Evolutionary conservation across 352 stramenopile species (phyloP), one percentile per base, ranked within the genome.

Genomic region (Blastocystis sp.): DNA sequence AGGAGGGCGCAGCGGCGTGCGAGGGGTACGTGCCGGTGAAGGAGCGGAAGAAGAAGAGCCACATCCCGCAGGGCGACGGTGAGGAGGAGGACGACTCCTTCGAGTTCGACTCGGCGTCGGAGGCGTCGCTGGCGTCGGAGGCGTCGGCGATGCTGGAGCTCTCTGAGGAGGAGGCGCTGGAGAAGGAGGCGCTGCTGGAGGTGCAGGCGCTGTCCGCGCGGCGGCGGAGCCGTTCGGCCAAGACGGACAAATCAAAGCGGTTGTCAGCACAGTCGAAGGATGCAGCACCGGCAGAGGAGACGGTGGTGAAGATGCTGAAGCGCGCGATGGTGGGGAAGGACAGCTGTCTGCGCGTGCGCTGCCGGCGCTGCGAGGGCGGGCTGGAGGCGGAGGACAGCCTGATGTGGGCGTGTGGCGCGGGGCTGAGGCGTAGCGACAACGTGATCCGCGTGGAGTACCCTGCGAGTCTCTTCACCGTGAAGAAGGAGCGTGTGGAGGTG

Each of bases 341-440:
- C 7, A 84, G 52, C 17, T n/a, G 38, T 2, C 54, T 84, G 48
- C n/a, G 74, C 38, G 54, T 84, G 11, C 74, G 74, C 45, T 84
- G 74, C 43, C 59, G 24, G 11, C 40, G 11, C 9, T n/a, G 11
- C 19, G 34, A 62, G 24, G 74, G 28, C 38, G 74, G 74, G 3
- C 40, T 61, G 17, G 34, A 70, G n/a, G 74, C 74, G 21, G 74
- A 84, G 42, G 74, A 84, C 61, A 84, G 24, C 9, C 34, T 84
- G 14, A 66, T 84, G 74, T 84, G 3, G 0, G 38, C 7, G 21
- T 14, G 34, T 19, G 42, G 11, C 4, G 11, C 4, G 45, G 11
- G 45, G 11, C 4, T 57, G 45, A 57, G 45, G 45, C 45, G 45
- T 57, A 57, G 45, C 45, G 45, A 57, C 11, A 57, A 57, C 45